These are phyloP conservation scores for Elsinoe arachidis DNA, from an alignment of 2,329 filamentous ascomycete genomes.

Conservation along the genomic window DNA sequence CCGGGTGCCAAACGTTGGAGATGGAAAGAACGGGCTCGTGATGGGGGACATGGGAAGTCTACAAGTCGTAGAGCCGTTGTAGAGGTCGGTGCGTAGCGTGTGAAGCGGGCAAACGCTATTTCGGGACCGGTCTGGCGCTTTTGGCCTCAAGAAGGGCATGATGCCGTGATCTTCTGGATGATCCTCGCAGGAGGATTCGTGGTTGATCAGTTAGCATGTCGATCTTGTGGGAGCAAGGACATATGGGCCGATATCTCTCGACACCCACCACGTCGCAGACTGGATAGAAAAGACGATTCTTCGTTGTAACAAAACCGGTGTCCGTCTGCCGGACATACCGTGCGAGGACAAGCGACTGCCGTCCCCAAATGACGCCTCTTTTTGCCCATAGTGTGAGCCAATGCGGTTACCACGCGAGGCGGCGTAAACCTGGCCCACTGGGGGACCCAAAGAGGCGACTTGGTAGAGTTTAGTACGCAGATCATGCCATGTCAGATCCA, in stretches of 20 bases:
- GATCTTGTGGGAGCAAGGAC: not conserved
- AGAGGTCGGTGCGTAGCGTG: conserved; percentile 10
- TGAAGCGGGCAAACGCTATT: conserved; percentile 11
- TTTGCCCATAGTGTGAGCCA: not conserved
- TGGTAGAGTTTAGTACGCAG: not conserved
- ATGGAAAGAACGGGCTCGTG: not conserved
- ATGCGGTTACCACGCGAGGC: conserved; percentile 7
- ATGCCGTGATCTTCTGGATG: conserved; percentile 2
- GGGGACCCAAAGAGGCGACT: not conserved
- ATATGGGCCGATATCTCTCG: not conserved
- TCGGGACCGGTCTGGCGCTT: not conserved
- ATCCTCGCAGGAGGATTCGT: not conserved
- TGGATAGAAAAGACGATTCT: conserved; percentile 5
- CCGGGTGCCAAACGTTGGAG: not conserved
- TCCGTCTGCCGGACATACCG: too few relatives aligned
- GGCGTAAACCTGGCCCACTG: conserved; percentile 4
- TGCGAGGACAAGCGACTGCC: too few relatives aligned
- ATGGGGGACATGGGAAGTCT: conserved; percentile 3
- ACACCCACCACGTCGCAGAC: not conserved
- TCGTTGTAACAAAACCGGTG: not conserved
- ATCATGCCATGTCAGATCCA: conserved; percentile 12
- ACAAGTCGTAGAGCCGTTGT: conserved; percentile 4
- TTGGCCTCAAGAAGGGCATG: not conserved
- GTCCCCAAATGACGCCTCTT: not conserved
- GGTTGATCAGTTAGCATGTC: not conserved